phyloP scores from a whole-genome alignment of 1,284 basidiomycete species.

The Limonomyces culmigenus region DNA sequence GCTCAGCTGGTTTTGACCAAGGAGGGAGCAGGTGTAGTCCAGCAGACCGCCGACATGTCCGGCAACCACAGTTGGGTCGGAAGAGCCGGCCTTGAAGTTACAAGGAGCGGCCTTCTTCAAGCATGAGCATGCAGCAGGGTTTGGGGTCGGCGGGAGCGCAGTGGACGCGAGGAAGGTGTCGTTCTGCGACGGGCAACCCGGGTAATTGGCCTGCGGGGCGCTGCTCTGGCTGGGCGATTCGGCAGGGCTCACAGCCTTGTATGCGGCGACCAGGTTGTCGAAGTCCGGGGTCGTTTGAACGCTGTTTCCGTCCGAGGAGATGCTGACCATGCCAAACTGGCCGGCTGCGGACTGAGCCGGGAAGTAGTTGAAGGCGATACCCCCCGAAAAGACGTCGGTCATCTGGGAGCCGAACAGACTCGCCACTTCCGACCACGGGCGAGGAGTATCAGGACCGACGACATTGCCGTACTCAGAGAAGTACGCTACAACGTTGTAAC shows the following conservation, averaged over 20 bases:
- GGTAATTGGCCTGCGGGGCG: constrained; percentile 36
- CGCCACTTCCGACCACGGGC: constrained; percentile 68
- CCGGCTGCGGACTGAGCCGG: constrained; percentile 46
- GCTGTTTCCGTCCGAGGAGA: constrained; percentile 41
- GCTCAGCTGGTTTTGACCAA: constrained; percentile 42
- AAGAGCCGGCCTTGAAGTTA: constrained; percentile 43
- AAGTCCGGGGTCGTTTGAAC: constrained; percentile 60
- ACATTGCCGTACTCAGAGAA: constrained; percentile 86
- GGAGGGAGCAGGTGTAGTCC: constrained; percentile 51
- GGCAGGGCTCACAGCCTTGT: constrained; percentile 36
- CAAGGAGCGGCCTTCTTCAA: constrained; percentile 55
- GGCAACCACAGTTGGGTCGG: constrained; percentile 30
- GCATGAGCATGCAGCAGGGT: constrained; percentile 65
- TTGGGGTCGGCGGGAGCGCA: constrained; percentile 71
- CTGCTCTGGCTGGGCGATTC: constrained; percentile 44
- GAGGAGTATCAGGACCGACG: constrained; percentile 28
- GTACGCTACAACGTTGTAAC: constrained; percentile 71
- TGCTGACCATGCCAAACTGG: constrained; percentile 73
- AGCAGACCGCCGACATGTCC: constrained; percentile 52
- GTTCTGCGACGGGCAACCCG: constrained; percentile 48
- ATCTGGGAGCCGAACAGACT: constrained; percentile 62
- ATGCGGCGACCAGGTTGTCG: constrained; percentile 43
- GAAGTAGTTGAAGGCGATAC: constrained; percentile 81
- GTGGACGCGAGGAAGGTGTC: constrained; percentile 46
- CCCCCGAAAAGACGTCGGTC: constrained; percentile 74